Evolutionary conservation across 2,329 filamentous ascomycete genomes (phyloP).

Genomic region (Fusarium sp.): DNA sequence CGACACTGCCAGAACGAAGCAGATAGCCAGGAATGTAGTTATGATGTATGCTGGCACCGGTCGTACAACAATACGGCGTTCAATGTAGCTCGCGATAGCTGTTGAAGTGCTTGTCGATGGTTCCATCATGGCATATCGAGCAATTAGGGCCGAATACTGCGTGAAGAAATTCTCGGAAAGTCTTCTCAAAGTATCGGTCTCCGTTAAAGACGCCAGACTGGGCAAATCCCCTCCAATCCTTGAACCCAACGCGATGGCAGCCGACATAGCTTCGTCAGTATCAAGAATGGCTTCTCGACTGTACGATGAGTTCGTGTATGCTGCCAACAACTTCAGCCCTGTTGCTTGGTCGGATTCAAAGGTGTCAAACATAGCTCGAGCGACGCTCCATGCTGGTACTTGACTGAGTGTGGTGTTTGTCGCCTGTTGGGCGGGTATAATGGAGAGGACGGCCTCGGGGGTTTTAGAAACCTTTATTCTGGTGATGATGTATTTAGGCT

Average conservation of each 20-base stretch:
- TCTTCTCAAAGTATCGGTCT: constrained; percentile 36
- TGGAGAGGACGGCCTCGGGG: constrained; percentile 24
- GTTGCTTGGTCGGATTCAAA: constrained; percentile 12
- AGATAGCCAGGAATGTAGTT: constrained; percentile 43
- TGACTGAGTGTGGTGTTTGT: constrained; percentile 31
- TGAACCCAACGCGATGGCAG: constrained; percentile 45
- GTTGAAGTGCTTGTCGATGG: constrained; percentile 23
- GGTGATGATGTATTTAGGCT: constrained; percentile 37
- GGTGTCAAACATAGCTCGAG: constrained; percentile 35
- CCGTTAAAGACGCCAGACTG: constrained; percentile 39
- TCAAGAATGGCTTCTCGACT: constrained; percentile 40
- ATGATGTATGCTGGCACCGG: constrained; percentile 47
- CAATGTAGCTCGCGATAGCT: constrained; percentile 41
- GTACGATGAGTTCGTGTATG: constrained; percentile 30
- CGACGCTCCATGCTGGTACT: constrained; percentile 36
- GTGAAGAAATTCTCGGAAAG: constrained; percentile 48
- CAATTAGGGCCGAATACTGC: constrained; percentile 50
- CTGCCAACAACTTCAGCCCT: constrained; percentile 7
- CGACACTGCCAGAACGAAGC: constrained; percentile 37
- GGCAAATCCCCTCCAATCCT: constrained; percentile 33
- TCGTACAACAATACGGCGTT: constrained; percentile 47
- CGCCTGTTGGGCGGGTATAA: not conserved
- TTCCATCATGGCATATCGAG: constrained; percentile 46
- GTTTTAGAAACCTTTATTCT: constrained; percentile 31
- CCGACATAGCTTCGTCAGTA: constrained; percentile 48